A percentile compares a stretch with the other conserved stretches of the same genome.
These are phyloP conservation scores for Carex scoparia DNA, from an alignment of 176 grass and related monocot species.

Conservation along the genomic window DNA sequence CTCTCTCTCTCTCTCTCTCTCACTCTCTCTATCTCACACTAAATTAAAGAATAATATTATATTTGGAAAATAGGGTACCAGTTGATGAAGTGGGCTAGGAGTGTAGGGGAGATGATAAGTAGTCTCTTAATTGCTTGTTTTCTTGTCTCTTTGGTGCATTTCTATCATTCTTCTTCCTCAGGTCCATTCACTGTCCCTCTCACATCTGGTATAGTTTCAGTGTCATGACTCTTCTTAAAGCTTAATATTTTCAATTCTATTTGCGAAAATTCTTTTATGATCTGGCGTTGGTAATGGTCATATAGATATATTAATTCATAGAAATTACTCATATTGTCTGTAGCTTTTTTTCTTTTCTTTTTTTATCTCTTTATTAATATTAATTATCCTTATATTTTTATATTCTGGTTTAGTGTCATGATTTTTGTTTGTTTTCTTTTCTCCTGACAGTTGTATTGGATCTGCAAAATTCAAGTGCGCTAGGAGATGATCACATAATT, in stretches of 20 bases:
- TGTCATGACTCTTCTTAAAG: neutral
- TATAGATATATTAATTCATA: neutral
- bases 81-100: neutral
- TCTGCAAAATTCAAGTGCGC: neutral
- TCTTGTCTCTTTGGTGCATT: neutral
- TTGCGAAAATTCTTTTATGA: neutral
- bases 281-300: neutral
- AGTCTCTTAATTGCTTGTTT: neutral
- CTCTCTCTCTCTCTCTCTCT: neutral
- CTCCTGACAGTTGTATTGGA: neutral
- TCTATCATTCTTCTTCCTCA: neutral
- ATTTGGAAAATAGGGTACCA: neutral
- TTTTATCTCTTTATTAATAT: neutral
- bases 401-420: neutral
- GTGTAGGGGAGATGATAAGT: neutral
- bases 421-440: neutral
- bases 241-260: neutral
- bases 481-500: neutral
- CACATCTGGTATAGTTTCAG: neutral
- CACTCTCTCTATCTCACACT: neutral
- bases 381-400: neutral
- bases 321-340: neutral
- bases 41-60: neutral
- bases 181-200: neutral
- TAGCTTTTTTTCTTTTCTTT: neutral